Evolutionary conservation across 2,329 filamentous ascomycete genomes (phyloP), one percentile per base, ranked within the genome.

Genomic region (Nothopassalora personata): DNA sequence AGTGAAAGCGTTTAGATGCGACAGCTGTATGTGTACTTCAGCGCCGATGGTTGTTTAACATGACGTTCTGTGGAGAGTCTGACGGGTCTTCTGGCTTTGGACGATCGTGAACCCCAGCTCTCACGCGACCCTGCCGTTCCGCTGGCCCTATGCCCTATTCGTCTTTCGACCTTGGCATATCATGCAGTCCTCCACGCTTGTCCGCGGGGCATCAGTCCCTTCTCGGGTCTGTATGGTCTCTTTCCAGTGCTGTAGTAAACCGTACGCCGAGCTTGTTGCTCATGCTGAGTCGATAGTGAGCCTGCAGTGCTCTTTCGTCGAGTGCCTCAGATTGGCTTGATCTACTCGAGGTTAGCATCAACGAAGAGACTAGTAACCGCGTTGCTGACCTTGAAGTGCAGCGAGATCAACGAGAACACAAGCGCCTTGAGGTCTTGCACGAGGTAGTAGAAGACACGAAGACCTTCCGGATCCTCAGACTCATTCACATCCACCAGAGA

Each of bases 371-470:
- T 43, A 4, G 18, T n/a, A 18, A 13, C n/a, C 18, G 39, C 2
- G n/a, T 43, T 7, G 39, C n/a, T 43, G 72, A 86, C 85, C 87
- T 99, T 99, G 81, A 99, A 99, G 78, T 99, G 94, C 64, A 99
- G 82, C 2, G 91, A 90, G 69, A 97, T 99, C 65, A 99, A 77
- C 56, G 93, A 97, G 75, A 99, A 99, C 3, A 99, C 91, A 39
- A 99, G 81, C 0, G 94, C 94, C 78, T 97, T 99, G 28, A 99
- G 79, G 72, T 99, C 94, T 73, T 99, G 94, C 5, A 97, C 93
- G 7, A 99, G 86, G 72, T 99, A 99, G 80, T 99, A 99, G 76
- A 99, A 99, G 3, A 99, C 94, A 53, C 94, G 86, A 11, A 99
- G 83, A 31, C 94, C 94, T 76, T 99, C 94, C 1, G 94, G 94